phyloP scores from a whole-genome alignment of 179 eudicot genomes.

The Silene noctiflora region DNA sequence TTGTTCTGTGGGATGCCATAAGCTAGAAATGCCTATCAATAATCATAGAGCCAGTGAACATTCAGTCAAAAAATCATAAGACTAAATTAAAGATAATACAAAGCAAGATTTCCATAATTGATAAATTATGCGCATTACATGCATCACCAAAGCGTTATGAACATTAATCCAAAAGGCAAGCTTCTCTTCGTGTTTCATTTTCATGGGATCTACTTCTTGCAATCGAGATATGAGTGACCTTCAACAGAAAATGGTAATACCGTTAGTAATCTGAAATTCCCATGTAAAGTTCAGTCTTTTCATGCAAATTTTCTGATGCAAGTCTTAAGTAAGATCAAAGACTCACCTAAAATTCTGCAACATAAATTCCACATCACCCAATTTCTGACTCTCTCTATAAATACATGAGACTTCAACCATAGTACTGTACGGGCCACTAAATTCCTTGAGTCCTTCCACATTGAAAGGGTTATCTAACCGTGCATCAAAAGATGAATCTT shows the following conservation, averaged over 20 bases:
- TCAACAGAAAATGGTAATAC: slow-evolving; percentile 12
- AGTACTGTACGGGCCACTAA: slow-evolving; percentile 93
- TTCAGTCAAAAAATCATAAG: neutral
- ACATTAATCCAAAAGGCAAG: slow-evolving; percentile 95
- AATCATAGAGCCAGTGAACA: slow-evolving; percentile 12
- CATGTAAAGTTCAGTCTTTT: neutral
- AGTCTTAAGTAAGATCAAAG: neutral
- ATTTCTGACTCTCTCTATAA: slow-evolving; percentile 61
- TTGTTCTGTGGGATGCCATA: slow-evolving; percentile 91
- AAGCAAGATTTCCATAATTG: neutral
- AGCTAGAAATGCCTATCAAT: slow-evolving; percentile 73
- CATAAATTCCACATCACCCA: slow-evolving; percentile 73
- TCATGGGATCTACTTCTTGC: slow-evolving; percentile 74
- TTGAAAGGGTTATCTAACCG: slow-evolving; percentile 86
- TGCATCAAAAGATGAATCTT: slow-evolving; percentile 71
- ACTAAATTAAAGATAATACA: neutral
- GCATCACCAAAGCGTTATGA: slow-evolving; percentile 96
- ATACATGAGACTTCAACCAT: slow-evolving; percentile 83
- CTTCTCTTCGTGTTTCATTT: slow-evolving; percentile 85
- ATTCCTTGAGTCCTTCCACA: slow-evolving; percentile 92
- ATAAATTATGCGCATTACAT: slow-evolving; percentile 47
- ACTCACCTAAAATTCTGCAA: slow-evolving; percentile 67
- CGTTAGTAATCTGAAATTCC: neutral
- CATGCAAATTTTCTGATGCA: neutral
- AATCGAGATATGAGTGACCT: slow-evolving; percentile 72